Evolutionary conservation across 2,329 filamentous ascomycete species (phyloP).

Genomic region (Paracorniculantispora psalliotae): DNA sequence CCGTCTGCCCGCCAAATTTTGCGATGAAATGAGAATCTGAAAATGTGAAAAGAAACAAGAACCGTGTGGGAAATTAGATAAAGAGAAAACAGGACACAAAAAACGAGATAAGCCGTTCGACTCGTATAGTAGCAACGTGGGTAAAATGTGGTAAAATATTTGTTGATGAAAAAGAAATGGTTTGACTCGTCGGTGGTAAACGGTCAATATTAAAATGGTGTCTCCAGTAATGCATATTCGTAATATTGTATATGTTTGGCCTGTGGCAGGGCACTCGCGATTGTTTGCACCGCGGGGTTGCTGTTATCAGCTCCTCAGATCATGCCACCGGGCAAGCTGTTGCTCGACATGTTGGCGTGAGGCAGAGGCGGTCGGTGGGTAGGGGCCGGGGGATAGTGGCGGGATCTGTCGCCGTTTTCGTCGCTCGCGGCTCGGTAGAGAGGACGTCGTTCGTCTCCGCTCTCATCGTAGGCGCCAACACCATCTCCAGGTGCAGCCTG

Average conservation of each 20-base stretch:
- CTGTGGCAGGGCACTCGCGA: not conserved
- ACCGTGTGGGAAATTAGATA: not conserved
- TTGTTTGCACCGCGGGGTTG: not conserved
- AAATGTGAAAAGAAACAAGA: constrained; percentile 9
- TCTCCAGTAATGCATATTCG: not conserved
- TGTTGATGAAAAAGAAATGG: constrained; percentile 6
- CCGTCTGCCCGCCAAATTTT: constrained; percentile 16
- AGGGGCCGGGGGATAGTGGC: constrained; percentile 23
- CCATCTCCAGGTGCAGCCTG: constrained; percentile 20
- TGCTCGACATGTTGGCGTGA: constrained; percentile 24
- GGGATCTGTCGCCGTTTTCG: constrained; percentile 26
- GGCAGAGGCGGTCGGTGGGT: constrained; percentile 24
- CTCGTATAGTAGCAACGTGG: constrained; percentile 1
- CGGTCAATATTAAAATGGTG: constrained; percentile 3
- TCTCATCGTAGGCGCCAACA: constrained; percentile 24
- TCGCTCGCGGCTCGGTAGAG: constrained; percentile 42
- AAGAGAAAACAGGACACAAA: constrained; percentile 5
- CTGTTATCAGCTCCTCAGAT: constrained; percentile 29
- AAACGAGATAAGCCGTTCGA: not conserved
- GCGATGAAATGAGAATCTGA: not conserved
- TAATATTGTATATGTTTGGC: not conserved
- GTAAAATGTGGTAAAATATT: not conserved
- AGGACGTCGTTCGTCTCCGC: constrained; percentile 28
- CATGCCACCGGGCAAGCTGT: constrained; percentile 40
- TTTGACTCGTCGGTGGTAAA: not conserved